phyloP scores from a whole-genome alignment of 208 protist genomes.

The Trypanosoma scelopori region DNA sequence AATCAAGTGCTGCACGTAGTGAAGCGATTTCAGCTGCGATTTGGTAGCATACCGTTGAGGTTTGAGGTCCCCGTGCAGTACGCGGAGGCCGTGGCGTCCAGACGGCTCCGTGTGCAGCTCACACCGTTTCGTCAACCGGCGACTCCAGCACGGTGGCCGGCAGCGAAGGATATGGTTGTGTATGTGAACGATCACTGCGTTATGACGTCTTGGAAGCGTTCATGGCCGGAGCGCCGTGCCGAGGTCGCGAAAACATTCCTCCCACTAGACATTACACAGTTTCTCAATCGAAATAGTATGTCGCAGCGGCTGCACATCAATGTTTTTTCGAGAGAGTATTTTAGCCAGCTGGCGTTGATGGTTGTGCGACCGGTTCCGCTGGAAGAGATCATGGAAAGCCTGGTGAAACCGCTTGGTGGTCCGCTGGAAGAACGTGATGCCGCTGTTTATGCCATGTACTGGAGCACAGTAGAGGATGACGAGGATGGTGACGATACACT shows the following conservation, averaged over 20 bases:
- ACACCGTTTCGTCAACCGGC: slow-evolving; percentile 61
- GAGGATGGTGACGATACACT: slow-evolving; percentile 70
- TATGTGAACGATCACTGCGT: slow-evolving; percentile 75
- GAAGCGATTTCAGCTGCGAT: slow-evolving; percentile 59
- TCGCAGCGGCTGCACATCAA: slow-evolving; percentile 60
- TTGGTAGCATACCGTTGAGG: slow-evolving; percentile 53
- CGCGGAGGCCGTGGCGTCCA: slow-evolving; percentile 41
- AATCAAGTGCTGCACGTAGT: slow-evolving; percentile 51
- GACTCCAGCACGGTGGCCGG: slow-evolving; percentile 63
- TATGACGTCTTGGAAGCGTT: slow-evolving; percentile 66
- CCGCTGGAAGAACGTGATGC: slow-evolving; percentile 19
- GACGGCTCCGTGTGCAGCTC: slow-evolving; percentile 63
- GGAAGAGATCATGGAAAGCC: slow-evolving; percentile 56
- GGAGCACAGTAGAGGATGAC: slow-evolving; percentile 43
- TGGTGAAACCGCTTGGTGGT: slow-evolving; percentile 32
- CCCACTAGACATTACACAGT: slow-evolving; percentile 77
- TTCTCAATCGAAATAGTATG: slow-evolving; percentile 29
- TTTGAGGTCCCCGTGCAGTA: slow-evolving; percentile 74
- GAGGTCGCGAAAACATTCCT: slow-evolving; percentile 73
- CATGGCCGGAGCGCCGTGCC: slow-evolving; percentile 67
- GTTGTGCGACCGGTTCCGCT: slow-evolving; percentile 48
- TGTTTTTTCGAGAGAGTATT: slow-evolving; percentile 68
- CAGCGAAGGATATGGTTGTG: slow-evolving; percentile 69
- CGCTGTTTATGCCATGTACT: slow-evolving; percentile 31
- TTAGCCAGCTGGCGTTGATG: slow-evolving; percentile 42